phyloP scores from a whole-genome alignment of 352 stramenopile genomes.

The Pythium phragmiticola region DNA sequence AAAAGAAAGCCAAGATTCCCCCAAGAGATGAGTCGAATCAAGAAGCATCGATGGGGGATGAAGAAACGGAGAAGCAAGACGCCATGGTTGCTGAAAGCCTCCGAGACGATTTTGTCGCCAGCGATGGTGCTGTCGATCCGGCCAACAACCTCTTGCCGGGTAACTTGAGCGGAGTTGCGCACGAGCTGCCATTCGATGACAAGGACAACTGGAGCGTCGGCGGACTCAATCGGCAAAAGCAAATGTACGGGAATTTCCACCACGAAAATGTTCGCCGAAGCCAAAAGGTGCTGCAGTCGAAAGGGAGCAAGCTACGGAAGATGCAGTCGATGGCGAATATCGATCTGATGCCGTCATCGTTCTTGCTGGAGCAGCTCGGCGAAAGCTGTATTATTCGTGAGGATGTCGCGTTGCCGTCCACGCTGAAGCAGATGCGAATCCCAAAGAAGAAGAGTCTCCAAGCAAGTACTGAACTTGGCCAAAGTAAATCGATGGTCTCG shows the following conservation, averaged over 20 bases:
- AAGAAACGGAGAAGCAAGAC: neutral
- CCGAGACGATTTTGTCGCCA: neutral
- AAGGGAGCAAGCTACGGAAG: conserved; percentile 32
- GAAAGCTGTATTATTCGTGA: conserved; percentile 51
- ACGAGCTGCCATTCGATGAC: conserved; percentile 61
- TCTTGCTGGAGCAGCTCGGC: conserved; percentile 67
- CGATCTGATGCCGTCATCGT: conserved; percentile 61
- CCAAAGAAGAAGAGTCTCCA: conserved; percentile 19
- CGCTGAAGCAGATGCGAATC: conserved; percentile 1
- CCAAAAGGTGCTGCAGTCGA: conserved; percentile 44
- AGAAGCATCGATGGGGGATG: neutral
- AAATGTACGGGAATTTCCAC: conserved; percentile 77
- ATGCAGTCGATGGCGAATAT: conserved; percentile 40
- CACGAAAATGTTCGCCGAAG: conserved; percentile 58
- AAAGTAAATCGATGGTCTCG: conserved; percentile 12
- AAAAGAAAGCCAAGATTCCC: conserved; percentile 37
- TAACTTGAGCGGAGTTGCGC: conserved; percentile 35
- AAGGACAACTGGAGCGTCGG: conserved; percentile 83
- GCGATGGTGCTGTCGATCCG: conserved; percentile 7
- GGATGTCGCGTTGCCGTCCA: conserved; percentile 24
- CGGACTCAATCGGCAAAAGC: conserved; percentile 65
- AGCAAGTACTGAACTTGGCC: neutral
- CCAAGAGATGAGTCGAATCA: neutral
- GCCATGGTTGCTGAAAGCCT: conserved; percentile 2
- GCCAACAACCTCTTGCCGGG: conserved; percentile 33